phyloP scores from a whole-genome alignment of 2,329 filamentous ascomycete species.

The Metarhizium guizhouense region DNA sequence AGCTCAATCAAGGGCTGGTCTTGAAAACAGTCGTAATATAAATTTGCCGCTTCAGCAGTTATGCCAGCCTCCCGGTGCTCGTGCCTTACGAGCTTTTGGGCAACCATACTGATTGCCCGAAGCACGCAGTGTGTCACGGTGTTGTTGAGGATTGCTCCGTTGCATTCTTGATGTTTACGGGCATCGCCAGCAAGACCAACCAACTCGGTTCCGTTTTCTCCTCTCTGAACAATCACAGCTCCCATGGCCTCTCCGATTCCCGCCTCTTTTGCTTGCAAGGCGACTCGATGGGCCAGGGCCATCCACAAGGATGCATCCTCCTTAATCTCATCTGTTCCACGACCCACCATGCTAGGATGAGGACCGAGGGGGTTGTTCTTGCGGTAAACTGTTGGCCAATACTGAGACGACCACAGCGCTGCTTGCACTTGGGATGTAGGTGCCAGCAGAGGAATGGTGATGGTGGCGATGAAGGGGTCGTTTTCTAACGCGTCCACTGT shows the following conservation, averaged over 20 bases:
- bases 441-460: constrained; percentile 62
- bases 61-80: constrained; percentile 34
- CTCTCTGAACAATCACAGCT: constrained; percentile 64
- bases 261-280: constrained; percentile 44
- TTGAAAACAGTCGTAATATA: constrained; percentile 55
- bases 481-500: constrained; percentile 41
- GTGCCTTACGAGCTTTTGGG: constrained; percentile 52
- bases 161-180: constrained; percentile 52
- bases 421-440: constrained; percentile 72
- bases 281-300: constrained; percentile 56
- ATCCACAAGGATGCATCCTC: constrained; percentile 58
- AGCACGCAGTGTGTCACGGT: constrained; percentile 71
- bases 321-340: constrained; percentile 60
- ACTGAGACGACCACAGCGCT: constrained; percentile 62
- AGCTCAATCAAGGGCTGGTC: constrained; percentile 60
- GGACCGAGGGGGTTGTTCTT: constrained; percentile 83
- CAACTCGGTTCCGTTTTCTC: constrained; percentile 41
- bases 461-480: constrained; percentile 48
- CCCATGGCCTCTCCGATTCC: constrained; percentile 63
- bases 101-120: constrained; percentile 76
- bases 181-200: constrained; percentile 71
- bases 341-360: constrained; percentile 65
- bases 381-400: constrained; percentile 80
- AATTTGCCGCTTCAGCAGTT: constrained; percentile 27
- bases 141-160: constrained; percentile 48